Conservation (phyloP, 768 basidiomycete species). For the Crepidotus variabilis region DNA sequence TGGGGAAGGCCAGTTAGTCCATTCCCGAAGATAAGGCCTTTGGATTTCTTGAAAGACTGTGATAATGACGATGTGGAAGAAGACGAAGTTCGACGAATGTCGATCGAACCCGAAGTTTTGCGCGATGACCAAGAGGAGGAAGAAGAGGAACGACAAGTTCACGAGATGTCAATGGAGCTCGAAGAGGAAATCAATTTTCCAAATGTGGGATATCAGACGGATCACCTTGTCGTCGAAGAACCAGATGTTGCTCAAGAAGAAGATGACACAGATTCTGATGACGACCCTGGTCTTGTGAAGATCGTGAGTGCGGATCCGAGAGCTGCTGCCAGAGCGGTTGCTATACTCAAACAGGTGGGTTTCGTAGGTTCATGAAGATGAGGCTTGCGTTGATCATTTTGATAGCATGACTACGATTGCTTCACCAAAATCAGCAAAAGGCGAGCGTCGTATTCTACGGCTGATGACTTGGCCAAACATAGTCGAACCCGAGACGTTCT, state of each 20-base stretch:
- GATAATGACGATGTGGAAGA: conserved; percentile 13
- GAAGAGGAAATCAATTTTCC: neutral
- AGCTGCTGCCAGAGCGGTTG: conserved; percentile 90
- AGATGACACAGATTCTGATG: conserved; percentile 28
- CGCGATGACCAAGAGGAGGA: conserved; percentile 23
- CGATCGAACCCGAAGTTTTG: conserved; percentile 18
- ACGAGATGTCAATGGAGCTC: conserved; percentile 14
- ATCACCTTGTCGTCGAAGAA: conserved; percentile 4
- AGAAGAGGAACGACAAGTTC: conserved; percentile 21
- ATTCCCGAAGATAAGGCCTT: conserved; percentile 39
- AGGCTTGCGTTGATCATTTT: neutral
- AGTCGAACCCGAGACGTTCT: conserved; percentile 31
- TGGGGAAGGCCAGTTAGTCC: conserved; percentile 76
- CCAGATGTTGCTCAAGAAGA: conserved; percentile 27
- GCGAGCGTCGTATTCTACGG: conserved; percentile 26
- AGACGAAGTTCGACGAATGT: conserved; percentile 14
- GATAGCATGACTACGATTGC: conserved; percentile 83
- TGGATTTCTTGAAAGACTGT: conserved; percentile 15
- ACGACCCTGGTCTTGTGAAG: conserved; percentile 65
- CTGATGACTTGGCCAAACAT: conserved; percentile 28
- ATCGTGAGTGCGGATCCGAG: conserved; percentile 81
- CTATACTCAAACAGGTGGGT: conserved; percentile 84
- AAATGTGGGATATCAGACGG: neutral
- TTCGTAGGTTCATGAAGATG: conserved; percentile 1
- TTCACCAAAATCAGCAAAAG: conserved; percentile 46